Percentiles rank a stretch among this genome's conserved stretches.
These are phyloP conservation scores for Dichotomopilus funicola DNA, from an alignment of 2,329 filamentous ascomycete genomes.

Conservation along the genomic window DNA sequence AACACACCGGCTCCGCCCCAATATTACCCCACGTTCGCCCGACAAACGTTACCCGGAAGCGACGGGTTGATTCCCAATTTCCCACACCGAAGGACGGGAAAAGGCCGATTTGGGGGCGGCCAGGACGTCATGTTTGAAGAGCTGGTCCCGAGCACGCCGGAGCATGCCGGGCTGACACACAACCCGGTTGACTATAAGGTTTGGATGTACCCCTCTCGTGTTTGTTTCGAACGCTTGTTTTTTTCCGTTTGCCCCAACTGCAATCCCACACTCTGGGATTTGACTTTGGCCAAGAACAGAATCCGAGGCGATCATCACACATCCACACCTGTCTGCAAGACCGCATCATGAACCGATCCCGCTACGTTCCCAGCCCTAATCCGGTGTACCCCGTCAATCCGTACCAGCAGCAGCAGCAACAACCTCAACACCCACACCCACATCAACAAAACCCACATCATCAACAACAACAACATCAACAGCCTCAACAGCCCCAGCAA, in stretches of 20 bases:
- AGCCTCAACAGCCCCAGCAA: not conserved
- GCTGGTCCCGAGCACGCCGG: slow-evolving; percentile 11
- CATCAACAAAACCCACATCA: no score
- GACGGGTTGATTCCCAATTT: no score
- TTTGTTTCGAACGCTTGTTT: slow-evolving; percentile 2
- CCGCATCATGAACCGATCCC: slow-evolving; percentile 17
- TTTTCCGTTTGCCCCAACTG: not conserved
- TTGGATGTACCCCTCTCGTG: slow-evolving; percentile 7
- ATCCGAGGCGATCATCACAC: not conserved
- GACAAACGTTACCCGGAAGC: no score
- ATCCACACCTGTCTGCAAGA: not conserved
- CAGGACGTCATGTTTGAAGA: not conserved
- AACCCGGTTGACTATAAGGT: slow-evolving; percentile 14
- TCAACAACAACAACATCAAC: not conserved
- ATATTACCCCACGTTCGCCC: no score
- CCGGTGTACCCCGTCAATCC: slow-evolving; percentile 8
- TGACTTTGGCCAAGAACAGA: not conserved
- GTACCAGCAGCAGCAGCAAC: slow-evolving; percentile 5
- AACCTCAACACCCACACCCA: not conserved
- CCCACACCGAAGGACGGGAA: no score
- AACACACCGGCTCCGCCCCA: no score
- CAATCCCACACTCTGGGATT: not conserved
- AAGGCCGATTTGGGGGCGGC: not conserved
- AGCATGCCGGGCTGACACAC: slow-evolving; percentile 2
- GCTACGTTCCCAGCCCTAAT: slow-evolving; percentile 6